Conservation (phyloP, 164 flowering plant genomes). For the grape (Vitis vinifera) region ASM3070453v1 NC_081808.1:750501-751000, state of each 20-base stretch:
- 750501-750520: constrained; percentile 4
- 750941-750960: constrained; percentile 31
- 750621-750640: not conserved
- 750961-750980: not conserved
- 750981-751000: too few species aligned
- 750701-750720: constrained; percentile 13
- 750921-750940: constrained; percentile 19
- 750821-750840: too few species aligned
- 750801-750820: too few species aligned
- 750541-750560: not conserved
- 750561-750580: too few species aligned
- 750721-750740: too few species aligned
- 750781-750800: too few species aligned
- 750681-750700: constrained; percentile 31
- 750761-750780: too few species aligned
- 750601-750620: not conserved
- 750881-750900: constrained; percentile 4
- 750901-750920: not conserved
- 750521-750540: constrained; percentile 14
- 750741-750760: too few species aligned
- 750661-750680: constrained; percentile 20
- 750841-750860: too few species aligned
- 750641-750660: too few species aligned
- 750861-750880: too few species aligned
- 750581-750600: too few species aligned